These are phyloP conservation scores for Vitis hybrid DNA, from an alignment of 177 flowering plant genomes.

Conservation along the genomic window DNA sequence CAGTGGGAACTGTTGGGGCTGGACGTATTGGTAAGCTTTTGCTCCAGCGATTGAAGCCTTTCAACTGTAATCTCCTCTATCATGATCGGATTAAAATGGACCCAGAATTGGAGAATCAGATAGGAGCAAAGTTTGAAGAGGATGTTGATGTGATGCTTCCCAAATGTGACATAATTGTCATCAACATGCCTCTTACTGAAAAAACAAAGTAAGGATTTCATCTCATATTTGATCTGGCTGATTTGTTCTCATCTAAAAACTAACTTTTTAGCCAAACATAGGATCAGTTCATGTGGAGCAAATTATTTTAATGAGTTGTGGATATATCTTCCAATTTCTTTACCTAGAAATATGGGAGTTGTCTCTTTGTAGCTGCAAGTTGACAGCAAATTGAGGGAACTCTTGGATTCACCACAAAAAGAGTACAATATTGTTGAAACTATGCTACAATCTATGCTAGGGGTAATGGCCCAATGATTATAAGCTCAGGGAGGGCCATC, in stretches of 20 bases:
- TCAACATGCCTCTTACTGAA: conserved; percentile 91
- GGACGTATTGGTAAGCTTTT: conserved; percentile 88
- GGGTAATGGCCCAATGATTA: no score
- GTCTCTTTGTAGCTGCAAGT: no score
- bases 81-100: conserved; percentile 88
- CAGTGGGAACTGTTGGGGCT: conserved; percentile 93
- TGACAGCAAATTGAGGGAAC: no score
- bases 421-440: no score
- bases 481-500: no score
- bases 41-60: conserved; percentile 90
- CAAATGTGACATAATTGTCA: conserved; percentile 84
- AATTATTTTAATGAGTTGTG: no score
- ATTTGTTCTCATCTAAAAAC: not conserved
- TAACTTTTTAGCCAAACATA: not conserved
- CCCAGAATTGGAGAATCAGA: conserved; percentile 67
- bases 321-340: no score
- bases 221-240: not conserved
- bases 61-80: conserved; percentile 85
- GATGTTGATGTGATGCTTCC: conserved; percentile 90
- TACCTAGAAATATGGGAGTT: no score
- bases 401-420: no score
- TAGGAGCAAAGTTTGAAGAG: conserved; percentile 84
- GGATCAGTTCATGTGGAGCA: no score
- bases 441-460: no score
- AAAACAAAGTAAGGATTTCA: conserved; percentile 70